Conservation (phyloP, 2,329 filamentous ascomycete genomes). For the Colletotrichum musae region DNA sequence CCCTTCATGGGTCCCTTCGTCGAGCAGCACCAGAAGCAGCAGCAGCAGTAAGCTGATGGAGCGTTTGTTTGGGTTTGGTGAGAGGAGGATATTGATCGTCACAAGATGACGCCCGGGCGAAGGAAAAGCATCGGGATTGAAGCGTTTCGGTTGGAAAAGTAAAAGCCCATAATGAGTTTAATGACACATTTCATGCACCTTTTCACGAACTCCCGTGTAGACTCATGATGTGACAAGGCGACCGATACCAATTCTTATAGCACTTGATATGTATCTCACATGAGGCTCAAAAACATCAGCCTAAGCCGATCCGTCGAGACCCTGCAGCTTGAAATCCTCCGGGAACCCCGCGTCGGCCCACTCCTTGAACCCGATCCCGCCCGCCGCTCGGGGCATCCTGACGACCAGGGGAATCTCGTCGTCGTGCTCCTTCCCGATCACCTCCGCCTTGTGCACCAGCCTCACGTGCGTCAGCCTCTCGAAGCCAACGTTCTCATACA, state of each 20-base stretch:
- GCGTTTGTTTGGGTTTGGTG: background rate
- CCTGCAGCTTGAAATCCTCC: slow-evolving; percentile 1
- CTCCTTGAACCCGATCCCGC: slow-evolving; percentile 50
- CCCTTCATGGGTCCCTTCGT: slow-evolving; percentile 36
- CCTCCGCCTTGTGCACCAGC: slow-evolving; percentile 37
- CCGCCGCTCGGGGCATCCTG: slow-evolving; percentile 52
- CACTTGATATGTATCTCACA: too few species aligned
- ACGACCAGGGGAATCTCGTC: slow-evolving; percentile 58
- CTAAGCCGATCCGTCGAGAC: too few species aligned
- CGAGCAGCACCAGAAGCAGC: slow-evolving; percentile 33
- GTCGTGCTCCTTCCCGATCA: slow-evolving; percentile 52
- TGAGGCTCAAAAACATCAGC: too few species aligned
- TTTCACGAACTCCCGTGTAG: too few species aligned
- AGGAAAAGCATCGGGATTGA: background rate
- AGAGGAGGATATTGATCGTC: slow-evolving; percentile 22
- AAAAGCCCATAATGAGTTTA: background rate
- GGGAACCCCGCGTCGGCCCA: slow-evolving; percentile 46
- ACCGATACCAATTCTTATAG: too few species aligned
- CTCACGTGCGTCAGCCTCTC: too few species aligned
- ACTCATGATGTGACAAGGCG: too few species aligned
- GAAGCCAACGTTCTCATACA: slow-evolving; percentile 51
- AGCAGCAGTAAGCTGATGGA: slow-evolving; percentile 2
- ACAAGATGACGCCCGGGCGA: slow-evolving; percentile 21
- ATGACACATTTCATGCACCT: background rate
- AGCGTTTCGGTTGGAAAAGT: background rate